A percentile compares a stretch with the other conserved stretches of the same genome.
These are phyloP conservation scores for Adenanthera pavonina DNA, from an alignment of 306 rosid species.

Conservation along the genomic window DNA sequence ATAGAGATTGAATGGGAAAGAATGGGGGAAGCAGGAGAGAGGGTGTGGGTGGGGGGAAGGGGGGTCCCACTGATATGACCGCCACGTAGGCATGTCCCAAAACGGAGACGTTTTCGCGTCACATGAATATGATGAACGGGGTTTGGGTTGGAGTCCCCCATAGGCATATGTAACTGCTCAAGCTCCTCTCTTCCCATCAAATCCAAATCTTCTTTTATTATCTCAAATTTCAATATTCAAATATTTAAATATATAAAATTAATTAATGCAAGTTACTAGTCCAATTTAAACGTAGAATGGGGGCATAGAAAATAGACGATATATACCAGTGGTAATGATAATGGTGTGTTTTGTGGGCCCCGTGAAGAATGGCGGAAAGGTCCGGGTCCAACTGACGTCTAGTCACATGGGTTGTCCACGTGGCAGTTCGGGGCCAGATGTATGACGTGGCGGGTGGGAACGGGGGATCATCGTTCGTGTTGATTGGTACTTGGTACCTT, in stretches of 20 bases:
- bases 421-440: background rate
- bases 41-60: conserved; percentile 32
- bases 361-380: conserved; percentile 35
- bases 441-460: conserved; percentile 42
- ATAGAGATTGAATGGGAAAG: background rate
- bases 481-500: background rate
- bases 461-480: conserved; percentile 16
- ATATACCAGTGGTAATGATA: background rate
- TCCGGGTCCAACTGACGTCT: conserved; percentile 44
- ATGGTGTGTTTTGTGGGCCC: conserved; percentile 8
- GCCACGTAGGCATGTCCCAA: conserved; percentile 54
- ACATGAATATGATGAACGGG: too few species aligned
- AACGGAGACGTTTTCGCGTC: background rate
- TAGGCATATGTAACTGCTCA: background rate
- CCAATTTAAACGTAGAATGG: background rate
- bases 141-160: background rate
- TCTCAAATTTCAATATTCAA: too few species aligned
- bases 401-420: conserved; percentile 48
- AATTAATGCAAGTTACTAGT: too few species aligned
- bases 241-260: too few species aligned
- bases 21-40: conserved; percentile 37
- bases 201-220: background rate
- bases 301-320: background rate
- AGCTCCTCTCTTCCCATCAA: background rate
- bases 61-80: conserved; percentile 57